These are phyloP conservation scores for Plasmodium adleri DNA, from an alignment of 169 alveolate species.

Conservation along the genomic window DNA sequence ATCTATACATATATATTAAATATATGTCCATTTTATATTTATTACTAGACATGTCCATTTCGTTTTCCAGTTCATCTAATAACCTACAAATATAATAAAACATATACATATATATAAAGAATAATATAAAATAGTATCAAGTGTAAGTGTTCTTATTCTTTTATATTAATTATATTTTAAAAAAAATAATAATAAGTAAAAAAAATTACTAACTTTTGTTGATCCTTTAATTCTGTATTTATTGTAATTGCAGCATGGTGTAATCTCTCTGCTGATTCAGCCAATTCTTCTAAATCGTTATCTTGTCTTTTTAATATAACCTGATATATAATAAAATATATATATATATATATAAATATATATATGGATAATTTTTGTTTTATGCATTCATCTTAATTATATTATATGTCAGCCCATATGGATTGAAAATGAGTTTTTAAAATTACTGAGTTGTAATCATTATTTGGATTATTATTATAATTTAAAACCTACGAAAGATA, in stretches of 20 bases:
- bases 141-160: no score
- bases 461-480: slow-evolving; percentile 12
- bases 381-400: neutral
- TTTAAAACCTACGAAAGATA: slow-evolving; percentile 32
- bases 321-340: slow-evolving; percentile 2
- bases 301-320: slow-evolving; percentile 77
- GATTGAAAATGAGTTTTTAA: neutral
- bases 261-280: slow-evolving; percentile 80
- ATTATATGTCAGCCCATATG: neutral
- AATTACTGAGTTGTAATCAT: slow-evolving; percentile 40
- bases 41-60: slow-evolving; percentile 75
- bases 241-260: slow-evolving; percentile 81
- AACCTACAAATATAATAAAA: slow-evolving; percentile 32
- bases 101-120: neutral
- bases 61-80: slow-evolving; percentile 72
- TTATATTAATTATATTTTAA: neutral
- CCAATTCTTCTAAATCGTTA: slow-evolving; percentile 80
- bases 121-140: neutral
- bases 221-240: slow-evolving; percentile 81
- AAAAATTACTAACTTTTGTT: slow-evolving; percentile 62
- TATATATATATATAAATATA: neutral
- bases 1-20: no score
- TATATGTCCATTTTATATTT: neutral
- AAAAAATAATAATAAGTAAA: neutral
- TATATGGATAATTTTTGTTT: slow-evolving; percentile 6